Evolutionary conservation across 805 yeast species (phyloP), one percentile per base, ranked within the genome.

Genomic region (Lachancea nothofagi): DNA sequence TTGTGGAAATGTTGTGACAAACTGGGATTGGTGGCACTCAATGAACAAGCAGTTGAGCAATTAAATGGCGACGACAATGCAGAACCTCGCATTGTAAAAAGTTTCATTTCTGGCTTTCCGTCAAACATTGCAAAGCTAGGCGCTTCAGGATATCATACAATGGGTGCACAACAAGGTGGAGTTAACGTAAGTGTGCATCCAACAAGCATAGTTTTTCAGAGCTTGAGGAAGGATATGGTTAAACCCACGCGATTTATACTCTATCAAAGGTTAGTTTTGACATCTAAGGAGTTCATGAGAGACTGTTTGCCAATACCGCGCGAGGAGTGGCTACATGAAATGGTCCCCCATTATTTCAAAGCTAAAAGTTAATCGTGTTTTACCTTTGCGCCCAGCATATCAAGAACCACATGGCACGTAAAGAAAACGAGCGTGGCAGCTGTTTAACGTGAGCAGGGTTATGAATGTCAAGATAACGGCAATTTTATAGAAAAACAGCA

Each of bases 261-360:
- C 12, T 93, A 86, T 57, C 87, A 88, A 53, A 94, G 90, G 45
- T 65, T 90, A 51, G 82, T 90, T 36, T 61, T 83, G 34, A 90
- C 98, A 0, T 75, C 87, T 19, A 85, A 81, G 57, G 97, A 89
- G 64, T 90, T 78, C 60, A 85, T 93, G 87, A 72, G 89, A 42
- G 81, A 81, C 48, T 79, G 88, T 53, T 74, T 84, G 60, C 76
- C 87, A 0, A 67, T 83, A 3, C 57, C 70, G n/a, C 77, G 80
- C 29, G 89, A 83, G 22, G 66, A 66, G 34, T 84, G 95, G 93
- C 61, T 89, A 12, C 58, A 58, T 1, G 89, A 83, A 48, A 73
- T 78, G 46, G 96, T 94, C 0, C 83, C 88, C 1, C 86, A 80
- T 22, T 22, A 19, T 13, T 38, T 38, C 36, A 34, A 25, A 12